Evolutionary conservation across 441 rosid genomes (phyloP), one percentile per base, ranked within the genome.

Genomic region (Viola pubescens): DNA sequence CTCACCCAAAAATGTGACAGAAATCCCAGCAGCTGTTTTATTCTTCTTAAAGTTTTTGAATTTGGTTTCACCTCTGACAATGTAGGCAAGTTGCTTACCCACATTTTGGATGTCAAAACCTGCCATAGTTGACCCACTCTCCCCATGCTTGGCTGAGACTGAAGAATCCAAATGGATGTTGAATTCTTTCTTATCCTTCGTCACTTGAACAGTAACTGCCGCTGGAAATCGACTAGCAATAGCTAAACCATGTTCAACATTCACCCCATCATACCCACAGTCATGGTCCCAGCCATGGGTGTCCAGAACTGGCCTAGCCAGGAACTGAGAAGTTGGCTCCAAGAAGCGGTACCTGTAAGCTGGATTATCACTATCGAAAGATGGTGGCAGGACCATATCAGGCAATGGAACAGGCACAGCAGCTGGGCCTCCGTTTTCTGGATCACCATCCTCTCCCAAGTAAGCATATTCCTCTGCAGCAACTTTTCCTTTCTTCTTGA

Each of bases 221-320:
- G 74, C 78, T 0, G 91, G 91, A 48, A 64, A 80, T 57, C 38
- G 66, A 48, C 63, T 58, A 7, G 56, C 65, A 60, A 82, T 66
- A 37, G 73, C 81, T 14, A 80, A 63, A 67, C 62, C 75, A 46
- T 72, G 61, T 70, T 79, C 79, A 9, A 82, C 44, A 70, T 67
- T 73, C 49, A 75, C 70, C 39, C 86, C 86, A 50, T 82, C 83
- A 46, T 74, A 81, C 13, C 85, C 87, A 7, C 76, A 68, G 67
- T 82, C 84, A 75, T 81, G 88, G 62, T 82, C 91, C 88, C 85
- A 79, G 37, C 73, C 75, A 56, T 75, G 77, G 1, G 81, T 58
- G 65, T 76, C 81, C 39, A 81, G 68, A 70, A 79, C 79, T 4
- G 88, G 85, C 82, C 87, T 75, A 43, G 66, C 74, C 19, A 82